Conservation (phyloP, 2,329 filamentous ascomycete species). For the Ampelomyces quisqualis region DNA sequence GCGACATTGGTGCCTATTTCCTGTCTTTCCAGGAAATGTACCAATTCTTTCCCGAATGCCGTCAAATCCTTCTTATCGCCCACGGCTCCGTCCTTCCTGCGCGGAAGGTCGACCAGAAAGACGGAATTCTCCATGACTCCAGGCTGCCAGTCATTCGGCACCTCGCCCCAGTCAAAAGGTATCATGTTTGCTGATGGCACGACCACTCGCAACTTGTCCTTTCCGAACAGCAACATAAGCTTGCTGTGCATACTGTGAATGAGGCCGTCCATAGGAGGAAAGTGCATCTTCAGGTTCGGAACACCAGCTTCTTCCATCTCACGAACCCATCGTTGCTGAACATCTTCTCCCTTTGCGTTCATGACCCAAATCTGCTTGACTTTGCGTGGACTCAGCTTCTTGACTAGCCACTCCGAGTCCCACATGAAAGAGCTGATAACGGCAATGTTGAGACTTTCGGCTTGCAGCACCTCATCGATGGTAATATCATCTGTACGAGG, state of each 20-base stretch:
- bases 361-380: conserved; percentile 59
- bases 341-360: conserved; percentile 55
- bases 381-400: conserved; percentile 65
- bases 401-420: conserved; percentile 72
- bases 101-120: conserved; percentile 90
- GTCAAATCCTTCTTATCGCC: conserved; percentile 44
- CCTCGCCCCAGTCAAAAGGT: conserved; percentile 85
- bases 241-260: conserved; percentile 89
- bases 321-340: conserved; percentile 25
- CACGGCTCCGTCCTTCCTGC: conserved; percentile 41
- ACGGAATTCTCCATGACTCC: conserved; percentile 55
- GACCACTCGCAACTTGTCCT: conserved; percentile 71
- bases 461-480: conserved; percentile 82
- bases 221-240: conserved; percentile 82
- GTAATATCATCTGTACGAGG: conserved; percentile 73
- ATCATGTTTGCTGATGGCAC: conserved; percentile 86
- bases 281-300: conserved; percentile 65
- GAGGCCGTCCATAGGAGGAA: conserved; percentile 74
- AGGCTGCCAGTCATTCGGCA: conserved; percentile 53
- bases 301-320: conserved; percentile 42
- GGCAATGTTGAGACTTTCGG: conserved; percentile 68
- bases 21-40: conserved; percentile 68
- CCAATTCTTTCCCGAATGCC: conserved; percentile 68
- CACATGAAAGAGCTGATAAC: conserved; percentile 86
- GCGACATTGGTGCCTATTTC: conserved; percentile 65